Percentiles rank a stretch among this genome's conserved stretches.
phyloP scores from a whole-genome alignment of 768 basidiomycete genomes.

The Exidia glandulosa region DNA sequence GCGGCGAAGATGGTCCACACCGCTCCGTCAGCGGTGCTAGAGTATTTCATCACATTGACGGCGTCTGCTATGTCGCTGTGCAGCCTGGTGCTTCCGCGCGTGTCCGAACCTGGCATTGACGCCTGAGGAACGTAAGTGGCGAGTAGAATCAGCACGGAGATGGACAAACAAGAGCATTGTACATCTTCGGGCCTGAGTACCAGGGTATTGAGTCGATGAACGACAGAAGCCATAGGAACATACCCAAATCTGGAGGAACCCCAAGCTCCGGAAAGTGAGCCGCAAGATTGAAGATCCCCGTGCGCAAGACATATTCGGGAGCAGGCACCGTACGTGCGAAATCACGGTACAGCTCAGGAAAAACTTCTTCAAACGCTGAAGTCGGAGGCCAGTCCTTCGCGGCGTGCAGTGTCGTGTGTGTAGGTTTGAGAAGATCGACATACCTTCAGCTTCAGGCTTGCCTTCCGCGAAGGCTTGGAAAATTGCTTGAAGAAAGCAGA shows the following conservation, averaged over 20 bases:
- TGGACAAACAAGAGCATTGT: conserved; percentile 65
- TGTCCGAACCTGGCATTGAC: conserved; percentile 50
- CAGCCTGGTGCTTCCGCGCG: conserved; percentile 74
- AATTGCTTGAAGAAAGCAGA: too few relatives aligned
- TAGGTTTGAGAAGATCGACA: conserved; percentile 4
- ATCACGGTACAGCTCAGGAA: conserved; percentile 80
- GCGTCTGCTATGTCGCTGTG: conserved; percentile 96
- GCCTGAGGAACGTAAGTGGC: conserved; percentile 25
- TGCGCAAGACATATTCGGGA: conserved; percentile 77
- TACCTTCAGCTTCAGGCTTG: conserved; percentile 73
- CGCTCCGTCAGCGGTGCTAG: conserved; percentile 56
- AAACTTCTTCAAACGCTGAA: conserved; percentile 69
- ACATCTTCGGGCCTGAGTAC: conserved; percentile 93
- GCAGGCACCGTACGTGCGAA: conserved; percentile 77
- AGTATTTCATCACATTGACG: conserved; percentile 79
- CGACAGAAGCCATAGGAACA: too few relatives aligned
- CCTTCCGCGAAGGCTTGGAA: conserved; percentile 56
- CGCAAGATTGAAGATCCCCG: conserved; percentile 79
- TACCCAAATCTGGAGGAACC: conserved; percentile 72
- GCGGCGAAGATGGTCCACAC: conserved; percentile 88
- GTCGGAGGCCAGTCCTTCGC: conserved; percentile 85
- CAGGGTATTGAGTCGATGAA: too few relatives aligned
- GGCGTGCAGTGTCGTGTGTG: neutral
- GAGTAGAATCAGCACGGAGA: neutral
- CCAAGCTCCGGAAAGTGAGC: conserved; percentile 79